Conservation (phyloP, 345 rosid species). For the Arabidopsis arenosa region DNA sequence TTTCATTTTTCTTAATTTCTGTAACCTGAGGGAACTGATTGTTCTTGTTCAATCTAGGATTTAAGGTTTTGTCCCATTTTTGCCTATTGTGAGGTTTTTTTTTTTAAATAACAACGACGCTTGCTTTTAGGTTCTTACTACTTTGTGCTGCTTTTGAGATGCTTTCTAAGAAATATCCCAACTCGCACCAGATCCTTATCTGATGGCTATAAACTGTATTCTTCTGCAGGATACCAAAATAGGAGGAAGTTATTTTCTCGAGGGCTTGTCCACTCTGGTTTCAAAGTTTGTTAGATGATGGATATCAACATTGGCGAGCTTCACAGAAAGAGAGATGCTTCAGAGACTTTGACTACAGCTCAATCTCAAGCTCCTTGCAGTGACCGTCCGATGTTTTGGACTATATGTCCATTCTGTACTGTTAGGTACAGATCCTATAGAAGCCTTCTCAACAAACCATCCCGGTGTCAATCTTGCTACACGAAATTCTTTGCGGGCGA, state of each 20-base stretch:
- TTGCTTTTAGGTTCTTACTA: background rate
- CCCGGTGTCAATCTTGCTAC: constrained; percentile 5
- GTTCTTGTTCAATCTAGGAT: too few relatives aligned
- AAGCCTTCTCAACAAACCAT: constrained; percentile 13
- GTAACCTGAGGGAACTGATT: too few relatives aligned
- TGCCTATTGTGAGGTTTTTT: too few relatives aligned
- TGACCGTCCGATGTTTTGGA: constrained; percentile 8
- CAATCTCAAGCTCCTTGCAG: background rate
- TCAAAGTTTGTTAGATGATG: background rate
- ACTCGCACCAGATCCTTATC: background rate
- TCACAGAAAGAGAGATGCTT: background rate
- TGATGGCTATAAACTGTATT: background rate
- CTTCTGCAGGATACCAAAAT: background rate
- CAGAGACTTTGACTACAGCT: background rate
- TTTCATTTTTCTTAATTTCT: background rate
- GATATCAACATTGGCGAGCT: background rate
- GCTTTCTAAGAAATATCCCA: background rate
- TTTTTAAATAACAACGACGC: background rate
- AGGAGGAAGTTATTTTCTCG: background rate
- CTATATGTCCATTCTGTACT: background rate
- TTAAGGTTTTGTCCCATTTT: too few relatives aligned
- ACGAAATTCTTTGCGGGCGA: background rate
- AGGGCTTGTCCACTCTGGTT: too few relatives aligned
- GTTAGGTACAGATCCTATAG: background rate
- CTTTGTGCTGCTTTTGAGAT: background rate